phyloP scores from a whole-genome alignment of 495 filamentous ascomycete genomes.

The Tricharina praecox region DNA sequence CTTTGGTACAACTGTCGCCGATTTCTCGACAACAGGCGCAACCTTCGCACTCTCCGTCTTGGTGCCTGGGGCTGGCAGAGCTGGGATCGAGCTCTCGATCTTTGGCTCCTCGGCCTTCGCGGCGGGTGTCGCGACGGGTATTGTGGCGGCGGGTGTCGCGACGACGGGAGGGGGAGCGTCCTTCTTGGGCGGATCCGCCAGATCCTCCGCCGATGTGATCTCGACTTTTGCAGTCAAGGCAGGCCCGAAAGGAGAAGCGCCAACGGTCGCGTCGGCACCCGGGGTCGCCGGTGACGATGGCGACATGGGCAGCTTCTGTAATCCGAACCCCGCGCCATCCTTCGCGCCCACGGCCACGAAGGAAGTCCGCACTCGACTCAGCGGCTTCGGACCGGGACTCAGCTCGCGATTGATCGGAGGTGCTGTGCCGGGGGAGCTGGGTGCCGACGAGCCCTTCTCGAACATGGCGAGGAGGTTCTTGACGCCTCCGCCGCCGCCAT shows the following conservation, averaged over 20 bases:
- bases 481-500: conserved; percentile 15
- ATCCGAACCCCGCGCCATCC: conserved; percentile 12
- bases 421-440: conserved; percentile 8
- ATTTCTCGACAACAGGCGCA: not conserved
- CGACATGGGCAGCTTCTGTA: conserved; percentile 17
- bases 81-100: not conserved
- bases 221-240: conserved; percentile 1
- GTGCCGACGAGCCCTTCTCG: conserved; percentile 18
- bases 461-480: conserved; percentile 26
- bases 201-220: conserved; percentile 5
- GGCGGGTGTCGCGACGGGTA: too few relatives aligned
- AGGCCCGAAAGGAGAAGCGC: conserved; percentile 3
- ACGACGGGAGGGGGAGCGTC: conserved; percentile 3
- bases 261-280: conserved; percentile 3
- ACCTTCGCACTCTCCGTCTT: not conserved
- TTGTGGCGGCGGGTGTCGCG: too few relatives aligned
- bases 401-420: conserved; percentile 13
- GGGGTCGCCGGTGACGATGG: conserved; percentile 8
- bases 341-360: conserved; percentile 23
- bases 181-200: conserved; percentile 5
- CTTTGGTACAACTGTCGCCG: not conserved
- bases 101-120: not conserved
- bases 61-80: not conserved
- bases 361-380: conserved; percentile 18
- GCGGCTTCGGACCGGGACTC: conserved; percentile 18